A percentile compares a stretch with the other conserved stretches of the same genome.
Evolutionary conservation across 2,329 filamentous ascomycete species (phyloP).

Genomic region (Fusarium irregulare): DNA sequence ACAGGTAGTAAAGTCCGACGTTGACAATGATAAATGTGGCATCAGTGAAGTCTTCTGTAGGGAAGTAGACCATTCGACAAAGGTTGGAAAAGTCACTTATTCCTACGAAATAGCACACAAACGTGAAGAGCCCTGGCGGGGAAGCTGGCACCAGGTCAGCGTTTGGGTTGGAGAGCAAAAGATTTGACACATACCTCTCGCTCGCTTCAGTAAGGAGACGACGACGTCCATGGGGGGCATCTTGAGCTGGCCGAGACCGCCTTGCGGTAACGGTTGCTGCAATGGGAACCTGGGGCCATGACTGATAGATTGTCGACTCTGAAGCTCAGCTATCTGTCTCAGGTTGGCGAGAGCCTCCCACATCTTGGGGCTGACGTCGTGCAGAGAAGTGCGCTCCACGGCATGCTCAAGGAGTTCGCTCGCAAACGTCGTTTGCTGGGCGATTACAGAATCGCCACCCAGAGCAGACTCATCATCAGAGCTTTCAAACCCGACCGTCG

Average conservation of each 20-base stretch:
- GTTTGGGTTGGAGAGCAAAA: constrained; percentile 1
- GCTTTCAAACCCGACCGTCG: constrained; percentile 52
- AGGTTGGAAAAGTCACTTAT: constrained; percentile 62
- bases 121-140: constrained; percentile 62
- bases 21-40: constrained; percentile 64
- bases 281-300: constrained; percentile 59
- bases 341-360: constrained; percentile 63
- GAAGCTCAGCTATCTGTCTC: constrained; percentile 64
- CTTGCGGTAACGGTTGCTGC: constrained; percentile 59
- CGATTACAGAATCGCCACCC: constrained; percentile 61
- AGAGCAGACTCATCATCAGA: constrained; percentile 56
- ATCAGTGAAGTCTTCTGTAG: constrained; percentile 62
- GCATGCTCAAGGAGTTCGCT: constrained; percentile 65
- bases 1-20: constrained; percentile 61
- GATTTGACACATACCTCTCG: constrained; percentile 53
- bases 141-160: constrained; percentile 24
- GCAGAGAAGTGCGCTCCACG: constrained; percentile 61
- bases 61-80: constrained; percentile 63
- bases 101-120: constrained; percentile 62
- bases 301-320: constrained; percentile 55
- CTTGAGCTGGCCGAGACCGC: constrained; percentile 62
- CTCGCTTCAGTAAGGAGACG: constrained; percentile 59
- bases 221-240: constrained; percentile 66
- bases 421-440: constrained; percentile 64
- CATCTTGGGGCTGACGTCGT: constrained; percentile 62